Evolutionary conservation across 306 rosid genomes (phyloP).

Genomic region (Ziziphus jujuba): DNA sequence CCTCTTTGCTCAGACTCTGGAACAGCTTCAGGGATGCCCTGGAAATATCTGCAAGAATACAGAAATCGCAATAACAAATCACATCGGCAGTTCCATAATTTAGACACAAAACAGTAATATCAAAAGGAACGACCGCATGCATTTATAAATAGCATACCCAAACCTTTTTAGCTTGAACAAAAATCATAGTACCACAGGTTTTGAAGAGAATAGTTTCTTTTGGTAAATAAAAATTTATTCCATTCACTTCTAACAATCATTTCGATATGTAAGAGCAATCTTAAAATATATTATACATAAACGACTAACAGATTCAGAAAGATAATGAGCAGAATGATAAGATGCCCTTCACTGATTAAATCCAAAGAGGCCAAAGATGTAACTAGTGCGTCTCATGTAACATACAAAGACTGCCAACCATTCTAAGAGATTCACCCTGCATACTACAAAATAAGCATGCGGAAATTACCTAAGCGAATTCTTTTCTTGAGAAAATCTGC

Average conservation of each 20-base stretch:
- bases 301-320: background rate
- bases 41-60: conserved; percentile 73
- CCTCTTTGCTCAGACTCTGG: conserved; percentile 74
- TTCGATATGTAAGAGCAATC: background rate
- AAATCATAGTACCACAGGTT: no score
- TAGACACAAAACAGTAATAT: background rate
- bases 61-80: background rate
- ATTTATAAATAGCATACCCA: background rate
- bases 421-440: no score
- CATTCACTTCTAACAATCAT: background rate
- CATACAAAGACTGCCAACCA: no score
- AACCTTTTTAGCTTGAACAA: background rate
- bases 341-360: no score
- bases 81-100: conserved; percentile 1
- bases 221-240: background rate
- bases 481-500: no score
- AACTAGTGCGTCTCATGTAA: no score
- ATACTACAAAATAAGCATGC: background rate
- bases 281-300: background rate
- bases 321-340: no score
- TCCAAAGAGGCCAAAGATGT: no score
- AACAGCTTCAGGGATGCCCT: conserved; percentile 80
- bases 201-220: no score
- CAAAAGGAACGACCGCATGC: background rate
- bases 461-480: background rate